Evolutionary conservation across 352 stramenopile genomes (phyloP), one percentile per base, ranked within the genome.

Genomic region (Pythium brachiatum): DNA sequence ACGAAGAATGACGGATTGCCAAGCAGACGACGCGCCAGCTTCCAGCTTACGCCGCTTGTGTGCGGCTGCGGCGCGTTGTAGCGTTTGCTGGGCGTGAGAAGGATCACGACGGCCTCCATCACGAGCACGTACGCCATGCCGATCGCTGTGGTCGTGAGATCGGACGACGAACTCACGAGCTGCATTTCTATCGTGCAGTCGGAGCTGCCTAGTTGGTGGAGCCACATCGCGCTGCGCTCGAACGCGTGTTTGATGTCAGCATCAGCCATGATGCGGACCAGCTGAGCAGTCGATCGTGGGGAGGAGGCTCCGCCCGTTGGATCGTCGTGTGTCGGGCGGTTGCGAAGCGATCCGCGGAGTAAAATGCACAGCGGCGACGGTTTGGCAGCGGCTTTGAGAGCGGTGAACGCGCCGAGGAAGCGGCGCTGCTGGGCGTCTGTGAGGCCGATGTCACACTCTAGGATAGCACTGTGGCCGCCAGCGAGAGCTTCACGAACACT

Each of bases 361-460:
- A 95, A 58, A 26, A 95, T 60, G 55, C 85, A 92, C 62, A 81
- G 63, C 2, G 86, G 86, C 3, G 72, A 57, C 21, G 86, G 86
- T 11, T 88, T 68, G 1, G 93, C 65, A 0, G 83, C 82, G 2
- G 75, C 68, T 56, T 90, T 89, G n/a, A 92, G 55, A 0, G 83
- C 75, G 0, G 77, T 66, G 53, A 95, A 89, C 3, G 70, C 74
- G 12, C 75, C 74, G 7, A 90, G 51, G 43, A 95, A 92, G 1
- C 66, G 59, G 6, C 81, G 75, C 43, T 86, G 83, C 13, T 72
- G 64, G 0, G 80, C 72, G 23, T 90, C 82, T 1, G 71, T 82
- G 55, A 93, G 66, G 7, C 86, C 86, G n/a, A 95, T 57, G 48
- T 90, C 79, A n/a, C 70, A 79, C 69, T 93, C 83, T 6, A 95